These are phyloP conservation scores for Quillaja saponaria DNA, from an alignment of 306 rosid genomes.

Conservation along the genomic window DNA sequence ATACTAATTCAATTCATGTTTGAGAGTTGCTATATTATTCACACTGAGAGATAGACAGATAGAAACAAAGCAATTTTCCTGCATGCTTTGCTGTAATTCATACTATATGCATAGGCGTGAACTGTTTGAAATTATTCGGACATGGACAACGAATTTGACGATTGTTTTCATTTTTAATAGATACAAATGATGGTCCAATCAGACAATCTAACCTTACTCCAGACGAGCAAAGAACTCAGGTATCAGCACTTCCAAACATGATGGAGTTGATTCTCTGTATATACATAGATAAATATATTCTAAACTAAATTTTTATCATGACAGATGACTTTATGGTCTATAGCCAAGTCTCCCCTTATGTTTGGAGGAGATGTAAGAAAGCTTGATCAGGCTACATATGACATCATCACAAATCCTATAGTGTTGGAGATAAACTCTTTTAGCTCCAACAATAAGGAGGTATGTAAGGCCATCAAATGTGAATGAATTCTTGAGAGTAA, in stretches of 20 bases:
- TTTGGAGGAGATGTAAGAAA: conserved; percentile 92
- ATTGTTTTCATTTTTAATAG: conserved; percentile 36
- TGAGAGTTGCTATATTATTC: background rate
- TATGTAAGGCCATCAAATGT: conserved; percentile 38
- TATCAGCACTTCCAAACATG: conserved; percentile 31
- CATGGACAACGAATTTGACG: too few relatives aligned
- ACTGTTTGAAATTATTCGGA: too few relatives aligned
- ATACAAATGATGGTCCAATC: conserved; percentile 83
- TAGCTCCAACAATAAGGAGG: conserved; percentile 86
- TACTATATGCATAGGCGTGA: too few relatives aligned
- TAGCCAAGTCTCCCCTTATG: conserved; percentile 96
- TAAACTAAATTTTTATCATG: conserved; percentile 22
- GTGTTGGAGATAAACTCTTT: conserved; percentile 71
- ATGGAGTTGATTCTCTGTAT: conserved; percentile 14
- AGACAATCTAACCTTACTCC: conserved; percentile 49
- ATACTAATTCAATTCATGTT: background rate
- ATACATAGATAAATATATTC: conserved; percentile 12
- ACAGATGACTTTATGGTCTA: conserved; percentile 88
- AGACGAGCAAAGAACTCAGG: conserved; percentile 86
- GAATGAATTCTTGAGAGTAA: conserved; percentile 2
- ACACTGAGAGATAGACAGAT: background rate
- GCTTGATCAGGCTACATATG: conserved; percentile 49
- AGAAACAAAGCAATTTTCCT: background rate
- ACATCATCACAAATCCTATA: conserved; percentile 65
- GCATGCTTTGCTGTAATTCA: background rate